Evolutionary conservation across 768 basidiomycete species (phyloP).

Genomic region (Macrolepiota dolichaula): DNA sequence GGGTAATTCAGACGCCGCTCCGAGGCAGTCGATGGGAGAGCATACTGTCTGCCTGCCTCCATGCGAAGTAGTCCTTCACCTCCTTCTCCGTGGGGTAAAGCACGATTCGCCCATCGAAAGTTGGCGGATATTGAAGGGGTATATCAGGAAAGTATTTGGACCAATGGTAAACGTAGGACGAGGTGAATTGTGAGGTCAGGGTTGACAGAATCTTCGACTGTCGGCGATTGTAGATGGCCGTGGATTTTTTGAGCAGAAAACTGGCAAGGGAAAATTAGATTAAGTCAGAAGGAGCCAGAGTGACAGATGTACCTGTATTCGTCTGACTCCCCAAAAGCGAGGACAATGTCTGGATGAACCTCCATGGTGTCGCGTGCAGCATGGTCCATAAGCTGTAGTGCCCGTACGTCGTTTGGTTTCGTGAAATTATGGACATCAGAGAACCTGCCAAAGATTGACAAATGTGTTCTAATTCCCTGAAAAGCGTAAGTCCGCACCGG

Average conservation of each 20-base stretch:
- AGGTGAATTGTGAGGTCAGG: slow-evolving; percentile 85
- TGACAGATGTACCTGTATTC: slow-evolving; percentile 75
- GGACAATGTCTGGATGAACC: slow-evolving; percentile 76
- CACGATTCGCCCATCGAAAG: slow-evolving; percentile 88
- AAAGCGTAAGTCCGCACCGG: slow-evolving; percentile 45
- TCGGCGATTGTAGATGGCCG: slow-evolving; percentile 81
- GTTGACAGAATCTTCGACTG: slow-evolving; percentile 83
- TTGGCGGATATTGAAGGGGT: slow-evolving; percentile 77
- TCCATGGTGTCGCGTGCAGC: slow-evolving; percentile 82
- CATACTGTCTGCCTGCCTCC: slow-evolving; percentile 96
- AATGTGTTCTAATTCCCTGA: neutral
- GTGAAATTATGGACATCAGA: slow-evolving; percentile 77
- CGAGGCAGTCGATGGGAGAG: slow-evolving; percentile 6
- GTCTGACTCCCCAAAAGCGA: slow-evolving; percentile 95
- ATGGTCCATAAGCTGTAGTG: slow-evolving; percentile 87
- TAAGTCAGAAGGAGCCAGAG: neutral
- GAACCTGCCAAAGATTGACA: slow-evolving; percentile 49
- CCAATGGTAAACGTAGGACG: slow-evolving; percentile 90
- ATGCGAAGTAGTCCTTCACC: slow-evolving; percentile 89
- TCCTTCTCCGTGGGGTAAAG: slow-evolving; percentile 72
- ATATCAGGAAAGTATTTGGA: slow-evolving; percentile 68
- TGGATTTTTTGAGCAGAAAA: slow-evolving; percentile 78
- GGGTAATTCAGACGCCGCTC: neutral
- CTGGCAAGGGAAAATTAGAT: slow-evolving; percentile 40
- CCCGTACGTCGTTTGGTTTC: slow-evolving; percentile 91